A percentile compares a stretch with the other conserved stretches of the same genome.
Evolutionary conservation across 2,329 filamentous ascomycete species (phyloP).

Genomic region (Fusarium siculi): DNA sequence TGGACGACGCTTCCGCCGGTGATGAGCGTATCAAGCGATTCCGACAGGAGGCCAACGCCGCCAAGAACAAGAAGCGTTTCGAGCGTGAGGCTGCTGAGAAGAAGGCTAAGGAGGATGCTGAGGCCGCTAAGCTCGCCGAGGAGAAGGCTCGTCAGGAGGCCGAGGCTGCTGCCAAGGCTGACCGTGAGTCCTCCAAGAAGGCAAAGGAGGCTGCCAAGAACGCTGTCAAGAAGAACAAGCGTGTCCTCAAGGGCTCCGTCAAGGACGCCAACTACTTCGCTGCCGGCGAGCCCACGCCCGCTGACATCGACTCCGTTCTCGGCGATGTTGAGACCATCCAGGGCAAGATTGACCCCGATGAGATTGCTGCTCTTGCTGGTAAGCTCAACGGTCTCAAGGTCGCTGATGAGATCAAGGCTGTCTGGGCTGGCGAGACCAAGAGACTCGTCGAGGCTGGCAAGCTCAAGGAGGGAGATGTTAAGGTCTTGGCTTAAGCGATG

Average conservation of each 20-base stretch:
- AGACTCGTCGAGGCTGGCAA: constrained; percentile 84
- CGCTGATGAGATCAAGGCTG: constrained; percentile 83
- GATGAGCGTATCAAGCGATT: constrained; percentile 99
- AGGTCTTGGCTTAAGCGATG: constrained; percentile 62
- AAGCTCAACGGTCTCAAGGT: constrained; percentile 85
- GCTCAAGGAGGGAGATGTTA: constrained; percentile 84
- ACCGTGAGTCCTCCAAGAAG: constrained; percentile 90
- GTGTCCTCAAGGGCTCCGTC: constrained; percentile 89
- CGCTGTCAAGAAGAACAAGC: constrained; percentile 99
- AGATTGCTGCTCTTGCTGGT: constrained; percentile 83
- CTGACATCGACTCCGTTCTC: constrained; percentile 84
- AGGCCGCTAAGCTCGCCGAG: constrained; percentile 84
- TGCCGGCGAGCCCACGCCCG: constrained; percentile 76
- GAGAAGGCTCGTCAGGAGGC: constrained; percentile 83
- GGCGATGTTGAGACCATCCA: constrained; percentile 88
- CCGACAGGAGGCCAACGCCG: constrained; percentile 87
- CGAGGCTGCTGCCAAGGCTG: constrained; percentile 85
- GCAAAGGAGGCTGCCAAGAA: constrained; percentile 99
- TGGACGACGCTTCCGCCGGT: constrained; percentile 84
- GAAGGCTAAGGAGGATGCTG: constrained; percentile 85
- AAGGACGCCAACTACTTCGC: constrained; percentile 99
- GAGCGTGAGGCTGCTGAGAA: constrained; percentile 94
- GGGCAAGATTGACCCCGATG: constrained; percentile 88
- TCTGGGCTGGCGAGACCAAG: constrained; percentile 82
- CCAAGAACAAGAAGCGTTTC: constrained; percentile 94